These are phyloP conservation scores for Tetraselmis chui DNA, from an alignment of 139 green algal genomes.

Conservation along the genomic window DNA sequence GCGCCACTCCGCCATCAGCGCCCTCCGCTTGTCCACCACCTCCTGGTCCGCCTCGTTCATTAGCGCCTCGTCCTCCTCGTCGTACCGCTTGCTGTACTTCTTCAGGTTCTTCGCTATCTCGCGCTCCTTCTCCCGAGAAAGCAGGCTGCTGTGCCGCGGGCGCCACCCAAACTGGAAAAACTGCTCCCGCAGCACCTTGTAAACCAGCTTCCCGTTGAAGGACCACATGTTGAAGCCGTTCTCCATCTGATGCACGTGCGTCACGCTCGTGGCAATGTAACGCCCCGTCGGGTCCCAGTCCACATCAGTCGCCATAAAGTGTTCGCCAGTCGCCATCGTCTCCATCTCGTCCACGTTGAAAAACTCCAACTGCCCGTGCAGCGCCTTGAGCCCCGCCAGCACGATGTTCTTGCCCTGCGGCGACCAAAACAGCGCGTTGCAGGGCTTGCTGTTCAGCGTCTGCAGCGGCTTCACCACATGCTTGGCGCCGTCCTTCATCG, in stretches of 20 bases:
- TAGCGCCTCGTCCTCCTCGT: constrained; percentile 87
- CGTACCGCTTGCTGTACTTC: constrained; percentile 85
- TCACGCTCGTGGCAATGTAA: constrained; percentile 87
- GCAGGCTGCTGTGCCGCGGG: constrained; percentile 75
- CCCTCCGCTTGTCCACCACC: constrained; percentile 62
- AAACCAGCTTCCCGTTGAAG: constrained; percentile 84
- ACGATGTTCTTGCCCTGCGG: constrained; percentile 85
- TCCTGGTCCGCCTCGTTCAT: constrained; percentile 62
- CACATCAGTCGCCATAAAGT: constrained; percentile 95
- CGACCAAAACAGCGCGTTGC: constrained; percentile 83
- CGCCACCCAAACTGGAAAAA: constrained; percentile 96
- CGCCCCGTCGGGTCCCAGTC: constrained; percentile 90
- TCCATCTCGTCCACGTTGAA: constrained; percentile 91
- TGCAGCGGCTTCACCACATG: constrained; percentile 14
- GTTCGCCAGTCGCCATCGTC: constrained; percentile 77
- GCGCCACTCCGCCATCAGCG: constrained; percentile 67
- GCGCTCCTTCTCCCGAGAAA: constrained; percentile 77
- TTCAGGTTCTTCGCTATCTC: constrained; percentile 91
- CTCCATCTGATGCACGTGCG: constrained; percentile 88
- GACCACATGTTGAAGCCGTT: constrained; percentile 94
- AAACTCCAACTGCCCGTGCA: constrained; percentile 95
- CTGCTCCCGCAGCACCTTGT: constrained; percentile 62
- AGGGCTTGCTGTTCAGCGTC: constrained; percentile 59
- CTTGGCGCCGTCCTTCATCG: constrained; percentile 71
- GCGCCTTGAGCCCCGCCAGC: constrained; percentile 81